These are phyloP conservation scores for Microcos paniculata DNA, from an alignment of 345 rosid species.

Conservation along the genomic window DNA sequence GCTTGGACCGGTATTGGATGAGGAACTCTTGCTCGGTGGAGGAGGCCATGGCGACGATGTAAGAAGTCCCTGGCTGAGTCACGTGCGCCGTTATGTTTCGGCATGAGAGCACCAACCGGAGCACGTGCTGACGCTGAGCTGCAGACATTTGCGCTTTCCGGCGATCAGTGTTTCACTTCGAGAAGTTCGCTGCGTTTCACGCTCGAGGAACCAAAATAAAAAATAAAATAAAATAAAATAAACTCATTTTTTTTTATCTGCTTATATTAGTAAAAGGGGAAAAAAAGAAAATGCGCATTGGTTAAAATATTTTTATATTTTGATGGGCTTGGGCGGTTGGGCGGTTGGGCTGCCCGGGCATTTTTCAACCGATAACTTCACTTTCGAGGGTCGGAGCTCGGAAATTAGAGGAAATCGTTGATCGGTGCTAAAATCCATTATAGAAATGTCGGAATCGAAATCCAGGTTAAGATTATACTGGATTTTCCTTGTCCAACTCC, in stretches of 20 bases:
- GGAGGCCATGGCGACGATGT: slow-evolving; percentile 88
- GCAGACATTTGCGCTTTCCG: slow-evolving; percentile 26
- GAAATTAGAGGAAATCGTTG: background rate
- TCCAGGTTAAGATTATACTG: slow-evolving; percentile 28
- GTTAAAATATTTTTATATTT: too few relatives aligned
- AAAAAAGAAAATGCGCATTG: too few relatives aligned
- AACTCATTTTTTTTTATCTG: too few relatives aligned
- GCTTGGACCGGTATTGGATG: slow-evolving; percentile 59
- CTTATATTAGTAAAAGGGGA: too few relatives aligned
- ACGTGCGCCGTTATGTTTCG: slow-evolving; percentile 88
- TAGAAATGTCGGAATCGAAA: slow-evolving; percentile 36
- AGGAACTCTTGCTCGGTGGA: slow-evolving; percentile 76
- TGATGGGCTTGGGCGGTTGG: background rate
- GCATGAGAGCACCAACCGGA: slow-evolving; percentile 76
- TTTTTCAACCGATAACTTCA: background rate
- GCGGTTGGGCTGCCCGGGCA: background rate
- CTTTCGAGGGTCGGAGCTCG: background rate
- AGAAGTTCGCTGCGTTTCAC: background rate
- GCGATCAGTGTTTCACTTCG: background rate
- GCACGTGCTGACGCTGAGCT: slow-evolving; percentile 50
- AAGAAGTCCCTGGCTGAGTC: slow-evolving; percentile 50
- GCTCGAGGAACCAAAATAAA: background rate
- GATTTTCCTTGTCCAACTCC: slow-evolving; percentile 34
- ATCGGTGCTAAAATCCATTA: background rate
- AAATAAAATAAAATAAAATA: too few relatives aligned